Conservation (phyloP, 768 basidiomycete genomes). For the Wakefieldia striispora region DNA sequence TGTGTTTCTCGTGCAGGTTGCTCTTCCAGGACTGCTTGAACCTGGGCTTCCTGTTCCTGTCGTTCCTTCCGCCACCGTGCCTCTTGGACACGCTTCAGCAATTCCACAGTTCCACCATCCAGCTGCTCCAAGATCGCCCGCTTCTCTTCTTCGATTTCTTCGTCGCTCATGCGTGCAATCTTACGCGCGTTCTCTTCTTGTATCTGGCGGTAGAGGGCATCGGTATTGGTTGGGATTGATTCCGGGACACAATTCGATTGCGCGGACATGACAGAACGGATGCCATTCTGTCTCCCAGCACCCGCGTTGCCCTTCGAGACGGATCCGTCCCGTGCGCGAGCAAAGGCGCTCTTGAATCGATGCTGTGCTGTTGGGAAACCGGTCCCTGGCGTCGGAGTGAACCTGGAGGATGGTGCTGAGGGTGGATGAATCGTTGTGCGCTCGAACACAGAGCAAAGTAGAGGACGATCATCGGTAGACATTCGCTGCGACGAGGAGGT, state of each 20-base stretch:
- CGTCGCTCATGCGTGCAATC: constrained; percentile 67
- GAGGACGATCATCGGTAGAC: constrained; percentile 22
- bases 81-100: constrained; percentile 43
- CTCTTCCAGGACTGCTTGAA: not conserved
- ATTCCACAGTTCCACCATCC: constrained; percentile 61
- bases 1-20: not conserved
- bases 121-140: constrained; percentile 69
- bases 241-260: constrained; percentile 6
- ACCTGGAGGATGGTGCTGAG: constrained; percentile 20
- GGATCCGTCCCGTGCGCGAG: constrained; percentile 43
- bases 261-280: constrained; percentile 30
- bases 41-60: not conserved
- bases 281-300: constrained; percentile 7
- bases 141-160: constrained; percentile 65
- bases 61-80: constrained; percentile 18
- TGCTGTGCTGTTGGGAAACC: constrained; percentile 68
- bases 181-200: constrained; percentile 63
- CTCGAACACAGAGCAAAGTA: constrained; percentile 50
- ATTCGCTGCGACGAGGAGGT: constrained; percentile 8
- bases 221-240: constrained; percentile 9
- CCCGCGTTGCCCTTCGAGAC: constrained; percentile 19
- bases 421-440: constrained; percentile 32
- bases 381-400: constrained; percentile 26
- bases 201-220: constrained; percentile 51
- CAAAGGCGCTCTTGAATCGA: constrained; percentile 62